These are phyloP conservation scores for Tulasnella sp. DNA, from an alignment of 768 basidiomycete genomes.

Conservation along the genomic window DNA sequence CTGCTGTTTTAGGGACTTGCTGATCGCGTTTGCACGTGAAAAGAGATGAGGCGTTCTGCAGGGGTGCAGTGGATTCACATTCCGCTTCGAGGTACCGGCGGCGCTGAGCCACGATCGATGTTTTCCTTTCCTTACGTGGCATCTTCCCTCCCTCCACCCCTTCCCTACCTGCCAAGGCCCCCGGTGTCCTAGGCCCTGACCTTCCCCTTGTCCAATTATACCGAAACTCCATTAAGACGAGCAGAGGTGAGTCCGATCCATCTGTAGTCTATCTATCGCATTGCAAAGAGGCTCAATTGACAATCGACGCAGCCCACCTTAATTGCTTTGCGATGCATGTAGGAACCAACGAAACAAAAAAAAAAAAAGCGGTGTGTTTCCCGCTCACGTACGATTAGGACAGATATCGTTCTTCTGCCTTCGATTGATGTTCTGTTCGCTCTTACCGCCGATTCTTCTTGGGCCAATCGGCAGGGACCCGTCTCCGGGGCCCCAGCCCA, in stretches of 20 bases:
- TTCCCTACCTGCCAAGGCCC: background rate
- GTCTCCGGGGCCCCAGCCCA: background rate
- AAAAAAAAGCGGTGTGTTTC: background rate
- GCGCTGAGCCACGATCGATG: constrained; percentile 1
- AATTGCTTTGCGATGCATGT: too few relatives aligned
- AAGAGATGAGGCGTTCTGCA: background rate
- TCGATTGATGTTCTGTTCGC: background rate
- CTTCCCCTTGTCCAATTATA: background rate
- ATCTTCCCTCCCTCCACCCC: background rate
- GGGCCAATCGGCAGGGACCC: background rate
- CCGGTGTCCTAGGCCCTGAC: background rate
- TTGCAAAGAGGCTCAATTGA: too few relatives aligned
- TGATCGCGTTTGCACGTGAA: background rate
- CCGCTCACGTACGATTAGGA: background rate
- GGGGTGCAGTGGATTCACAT: background rate
- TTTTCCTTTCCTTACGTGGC: constrained; percentile 10
- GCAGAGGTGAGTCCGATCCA: background rate
- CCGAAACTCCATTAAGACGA: background rate
- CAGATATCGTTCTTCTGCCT: background rate
- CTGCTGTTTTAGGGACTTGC: background rate
- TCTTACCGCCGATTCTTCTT: background rate
- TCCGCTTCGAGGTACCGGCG: constrained; percentile 7
- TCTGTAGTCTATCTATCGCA: too few relatives aligned
- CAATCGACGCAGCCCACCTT: too few relatives aligned
- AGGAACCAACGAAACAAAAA: too few relatives aligned